phyloP scores from a whole-genome alignment of 345 rosid species.

The Acer saccharum region DNA sequence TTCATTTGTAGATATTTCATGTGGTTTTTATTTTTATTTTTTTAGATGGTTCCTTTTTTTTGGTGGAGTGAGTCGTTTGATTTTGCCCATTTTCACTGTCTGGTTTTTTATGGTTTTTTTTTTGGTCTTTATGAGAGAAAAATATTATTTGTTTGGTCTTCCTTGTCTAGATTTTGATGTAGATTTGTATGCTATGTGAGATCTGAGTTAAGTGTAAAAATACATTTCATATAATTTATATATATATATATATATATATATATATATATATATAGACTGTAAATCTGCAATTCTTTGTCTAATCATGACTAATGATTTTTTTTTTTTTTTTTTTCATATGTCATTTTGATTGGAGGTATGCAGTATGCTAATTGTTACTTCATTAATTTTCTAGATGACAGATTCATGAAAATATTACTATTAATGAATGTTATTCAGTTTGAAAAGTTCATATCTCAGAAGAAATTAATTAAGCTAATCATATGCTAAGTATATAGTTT shows the following conservation, averaged over 20 bases:
- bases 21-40: background rate
- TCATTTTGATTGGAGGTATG: background rate
- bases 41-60: background rate
- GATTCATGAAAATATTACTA: background rate
- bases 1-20: background rate
- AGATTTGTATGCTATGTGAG: background rate
- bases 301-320: too few species aligned
- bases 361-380: background rate
- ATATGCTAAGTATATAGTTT: too few species aligned
- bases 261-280: background rate
- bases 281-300: background rate
- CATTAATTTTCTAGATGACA: too few species aligned
- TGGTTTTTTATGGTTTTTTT: background rate
- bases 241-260: too few species aligned
- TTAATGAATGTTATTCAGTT: background rate
- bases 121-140: background rate
- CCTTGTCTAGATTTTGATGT: background rate
- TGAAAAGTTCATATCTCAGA: too few species aligned
- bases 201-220: background rate
- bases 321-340: too few species aligned
- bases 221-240: too few species aligned
- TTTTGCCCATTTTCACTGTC: background rate
- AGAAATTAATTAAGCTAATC: too few species aligned
- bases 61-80: background rate
- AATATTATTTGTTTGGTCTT: background rate